Base-by-base conservation (phyloP, 1,284 basidiomycete species). In the Irpex rosettiformis region DNA sequence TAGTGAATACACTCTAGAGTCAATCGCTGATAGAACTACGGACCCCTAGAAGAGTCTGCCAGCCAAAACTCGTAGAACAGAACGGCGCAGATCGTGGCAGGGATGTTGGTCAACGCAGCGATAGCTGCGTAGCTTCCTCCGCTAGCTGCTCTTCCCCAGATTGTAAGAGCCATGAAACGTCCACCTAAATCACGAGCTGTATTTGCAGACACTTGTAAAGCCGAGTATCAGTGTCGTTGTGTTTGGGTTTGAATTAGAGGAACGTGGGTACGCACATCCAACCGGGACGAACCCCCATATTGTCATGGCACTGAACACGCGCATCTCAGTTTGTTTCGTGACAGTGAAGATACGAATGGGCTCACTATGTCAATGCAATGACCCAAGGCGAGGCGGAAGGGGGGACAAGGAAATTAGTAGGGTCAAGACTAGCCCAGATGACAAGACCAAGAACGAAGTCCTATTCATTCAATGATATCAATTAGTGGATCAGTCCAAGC, bases 81-180 rank as follows among this genome's bases (percentile, higher is more conserved):
- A 22, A 74, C 79, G 7, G 77, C 82, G 33, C 84, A 65, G 18
- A 86, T 52, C 13, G 78, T 88, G 0, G 84, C 81, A 2, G 82
- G 83, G 55, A 88, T 85, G 65, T 87, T 88, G 2, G 83, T 82
- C 28, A 89, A 73, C 2, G 86, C 83, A 1, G 85, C 71, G 40
- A 89, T 79, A 0, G 85, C 86, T 3, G 84, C 81, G 64, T 87
- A 89, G 11, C 84, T 83, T 33, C 84, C 84, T 30, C 84, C 85
- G 27, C 73, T 68, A 18, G 85, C 86, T 61, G 71, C 62, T 2
- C 52, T 66, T 10, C 86, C 86, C 79, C 81, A 89, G 55, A 88
- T 78, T 0, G 83, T 76, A 65, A 88, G 63, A 4, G 76, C 80
- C 65, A 78, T 77, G n/a, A 89, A 62, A 10, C 86, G 81, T 1